Percentiles rank a stretch among this genome's conserved stretches.
Conservation (phyloP, 2,329 filamentous ascomycete species). For the Dryadomyces sulphureus region DNA sequence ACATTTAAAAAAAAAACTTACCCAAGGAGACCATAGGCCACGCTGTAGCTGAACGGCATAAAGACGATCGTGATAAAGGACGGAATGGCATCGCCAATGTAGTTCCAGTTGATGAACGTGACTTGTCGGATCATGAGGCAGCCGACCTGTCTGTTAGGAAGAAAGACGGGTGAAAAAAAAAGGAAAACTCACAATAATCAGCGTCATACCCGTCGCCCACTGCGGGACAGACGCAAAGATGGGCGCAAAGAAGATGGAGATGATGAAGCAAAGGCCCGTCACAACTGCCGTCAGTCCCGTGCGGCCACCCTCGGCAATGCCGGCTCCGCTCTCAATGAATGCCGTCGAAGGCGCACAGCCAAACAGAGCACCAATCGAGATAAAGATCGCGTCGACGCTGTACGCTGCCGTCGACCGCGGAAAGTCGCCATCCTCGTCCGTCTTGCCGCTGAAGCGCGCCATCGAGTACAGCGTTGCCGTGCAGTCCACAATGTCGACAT, state of each 20-base stretch:
- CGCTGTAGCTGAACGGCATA: constrained; percentile 68
- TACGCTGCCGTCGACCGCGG: constrained; percentile 73
- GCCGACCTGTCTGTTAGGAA: constrained; percentile 35
- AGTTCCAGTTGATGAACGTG: constrained; percentile 61
- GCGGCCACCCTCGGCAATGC: constrained; percentile 60
- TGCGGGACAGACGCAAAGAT: constrained; percentile 65
- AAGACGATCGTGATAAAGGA: constrained; percentile 62
- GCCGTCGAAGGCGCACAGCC: constrained; percentile 59
- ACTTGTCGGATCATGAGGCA: constrained; percentile 68
- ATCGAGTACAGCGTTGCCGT: constrained; percentile 71
- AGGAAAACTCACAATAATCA: constrained; percentile 41
- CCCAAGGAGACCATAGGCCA: constrained; percentile 64
- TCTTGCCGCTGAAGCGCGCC: constrained; percentile 55
- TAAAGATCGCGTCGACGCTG: constrained; percentile 54
- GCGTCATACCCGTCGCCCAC: constrained; percentile 62
- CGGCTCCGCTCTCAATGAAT: constrained; percentile 62
- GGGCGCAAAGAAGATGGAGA: constrained; percentile 61
- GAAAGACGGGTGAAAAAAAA: background rate
- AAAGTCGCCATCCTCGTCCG: constrained; percentile 54
- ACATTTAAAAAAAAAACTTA: constrained; percentile 20
- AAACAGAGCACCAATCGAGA: constrained; percentile 55
- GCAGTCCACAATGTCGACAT: constrained; percentile 67
- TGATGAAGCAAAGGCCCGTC: constrained; percentile 54
- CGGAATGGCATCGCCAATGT: constrained; percentile 60
- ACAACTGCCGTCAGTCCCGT: constrained; percentile 59